Evolutionary conservation across 1,284 basidiomycete genomes (phyloP), one percentile per base, ranked within the genome.

Genomic region (Flammula alnicola): DNA sequence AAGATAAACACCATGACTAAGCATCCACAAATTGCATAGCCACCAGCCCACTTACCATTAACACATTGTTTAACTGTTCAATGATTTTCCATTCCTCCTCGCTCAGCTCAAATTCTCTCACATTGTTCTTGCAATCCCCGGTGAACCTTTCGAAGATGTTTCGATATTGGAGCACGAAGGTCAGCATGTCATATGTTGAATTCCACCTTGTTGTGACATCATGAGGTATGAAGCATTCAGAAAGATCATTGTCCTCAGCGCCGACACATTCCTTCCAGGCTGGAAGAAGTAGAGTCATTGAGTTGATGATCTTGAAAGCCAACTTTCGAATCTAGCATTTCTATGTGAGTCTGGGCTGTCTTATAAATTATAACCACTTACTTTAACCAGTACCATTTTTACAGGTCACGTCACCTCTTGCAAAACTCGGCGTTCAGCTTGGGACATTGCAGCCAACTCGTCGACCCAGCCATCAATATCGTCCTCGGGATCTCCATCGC

Each of bases 201-300:
- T 69, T 73, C 72, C 69, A 73, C 0, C 62, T 41, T 0, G 67
- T 74, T 17, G 43, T 16, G 0, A 74, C 63, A 41, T 73, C 62
- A 0, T 60, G 60, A 0, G 65, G 70, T 29, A 73, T 63, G 1
- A 61, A 49, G 1, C 51, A 37, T 0, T 47, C 17, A 0, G 22
- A 5, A 5, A 70, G 32, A n/a, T n/a, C n/a, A n/a, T n/a, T n/a
- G 0, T 54, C 39, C 9, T 56, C 29, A 2, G 61, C 54, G n/a
- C 52, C 32, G 2, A 67, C 31, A 2, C 48, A 35, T 1, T 30
- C 14, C 0, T 58, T 30, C 70, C 71, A 73, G 0, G 41, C 48
- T 0, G 68, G 71, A 0, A 71, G 60, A 4, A 68, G 50, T 8
- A 59, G 51, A 1, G 69, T 75, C 0, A 60, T 61, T 0, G 67